Conservation (phyloP, 2,329 filamentous ascomycete species). For the Taxawa tesnikishii region DNA sequence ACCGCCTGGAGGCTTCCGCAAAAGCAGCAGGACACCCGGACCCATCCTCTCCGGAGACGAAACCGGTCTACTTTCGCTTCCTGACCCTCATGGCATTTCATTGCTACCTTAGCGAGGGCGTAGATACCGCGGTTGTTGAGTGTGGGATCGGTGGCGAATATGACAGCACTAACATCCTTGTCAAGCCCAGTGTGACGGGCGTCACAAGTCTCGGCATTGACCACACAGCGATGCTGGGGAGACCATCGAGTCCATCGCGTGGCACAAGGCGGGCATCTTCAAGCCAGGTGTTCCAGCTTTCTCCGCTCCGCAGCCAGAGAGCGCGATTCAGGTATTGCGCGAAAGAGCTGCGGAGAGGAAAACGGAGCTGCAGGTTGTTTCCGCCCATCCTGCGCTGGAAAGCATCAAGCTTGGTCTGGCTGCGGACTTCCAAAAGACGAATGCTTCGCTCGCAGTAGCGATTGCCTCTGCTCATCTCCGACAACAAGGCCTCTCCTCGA, state of each 20-base stretch:
- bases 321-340: slow-evolving; percentile 43
- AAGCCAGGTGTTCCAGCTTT: slow-evolving; percentile 55
- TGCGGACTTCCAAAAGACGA: slow-evolving; percentile 50
- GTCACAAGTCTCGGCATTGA: slow-evolving; percentile 78
- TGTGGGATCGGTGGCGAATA: slow-evolving; percentile 91
- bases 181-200: slow-evolving; percentile 55
- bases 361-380: slow-evolving; percentile 35
- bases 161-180: slow-evolving; percentile 80
- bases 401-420: slow-evolving; percentile 44
- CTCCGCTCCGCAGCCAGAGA: slow-evolving; percentile 44
- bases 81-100: slow-evolving; percentile 82
- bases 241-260: slow-evolving; percentile 71
- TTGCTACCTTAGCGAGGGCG: slow-evolving; percentile 62
- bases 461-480: slow-evolving; percentile 47
- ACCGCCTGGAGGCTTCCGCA: slow-evolving; percentile 42
- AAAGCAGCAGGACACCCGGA: slow-evolving; percentile 36
- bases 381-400: slow-evolving; percentile 34
- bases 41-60: slow-evolving; percentile 43
- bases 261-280: slow-evolving; percentile 86
- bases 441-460: slow-evolving; percentile 49
- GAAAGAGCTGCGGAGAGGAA: slow-evolving; percentile 40
- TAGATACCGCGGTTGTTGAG: slow-evolving; percentile 73
- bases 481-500: slow-evolving; percentile 25
- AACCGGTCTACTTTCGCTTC: slow-evolving; percentile 88
- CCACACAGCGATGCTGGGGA: slow-evolving; percentile 70